Evolutionary conservation across 179 eudicot genomes (phyloP).

Genomic region (Heliamphora pulchella): DNA sequence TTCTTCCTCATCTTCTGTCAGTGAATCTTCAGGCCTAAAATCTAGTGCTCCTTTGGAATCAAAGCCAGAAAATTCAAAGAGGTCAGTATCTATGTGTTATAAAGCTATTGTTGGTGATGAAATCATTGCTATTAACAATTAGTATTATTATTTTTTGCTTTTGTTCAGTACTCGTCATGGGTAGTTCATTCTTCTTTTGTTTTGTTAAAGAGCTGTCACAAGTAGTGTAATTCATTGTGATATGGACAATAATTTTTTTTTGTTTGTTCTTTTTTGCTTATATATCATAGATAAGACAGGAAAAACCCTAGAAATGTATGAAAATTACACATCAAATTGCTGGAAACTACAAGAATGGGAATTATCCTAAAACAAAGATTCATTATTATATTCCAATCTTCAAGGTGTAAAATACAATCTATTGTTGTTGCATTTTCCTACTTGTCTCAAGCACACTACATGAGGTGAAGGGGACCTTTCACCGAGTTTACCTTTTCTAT

Average conservation of each 20-base stretch:
- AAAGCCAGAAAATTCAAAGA: constrained; percentile 30
- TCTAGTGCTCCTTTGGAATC: constrained; percentile 15
- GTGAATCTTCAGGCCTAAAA: constrained; percentile 22
- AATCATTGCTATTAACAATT: neutral
- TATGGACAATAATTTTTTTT: too few species aligned
- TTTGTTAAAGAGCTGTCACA: neutral
- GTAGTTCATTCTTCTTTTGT: neutral
- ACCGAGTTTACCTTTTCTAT: neutral
- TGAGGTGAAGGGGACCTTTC: neutral
- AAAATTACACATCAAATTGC: neutral
- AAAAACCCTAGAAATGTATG: neutral
- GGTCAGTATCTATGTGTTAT: constrained; percentile 29
- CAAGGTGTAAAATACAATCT: neutral
- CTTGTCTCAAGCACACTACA: too few species aligned
- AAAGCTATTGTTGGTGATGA: neutral
- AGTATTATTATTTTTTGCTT: neutral
- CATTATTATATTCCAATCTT: neutral
- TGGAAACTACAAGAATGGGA: neutral
- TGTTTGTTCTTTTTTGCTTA: neutral
- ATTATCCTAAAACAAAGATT: neutral
- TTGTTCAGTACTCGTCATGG: neutral
- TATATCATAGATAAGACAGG: neutral
- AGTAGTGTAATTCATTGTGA: too few species aligned
- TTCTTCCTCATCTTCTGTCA: constrained; percentile 25
- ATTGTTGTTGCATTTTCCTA: too few species aligned